Percentiles rank a stretch among this genome's conserved stretches.
phyloP scores from a whole-genome alignment of 176 grass and related monocot species.

The Juncus effusus region DNA sequence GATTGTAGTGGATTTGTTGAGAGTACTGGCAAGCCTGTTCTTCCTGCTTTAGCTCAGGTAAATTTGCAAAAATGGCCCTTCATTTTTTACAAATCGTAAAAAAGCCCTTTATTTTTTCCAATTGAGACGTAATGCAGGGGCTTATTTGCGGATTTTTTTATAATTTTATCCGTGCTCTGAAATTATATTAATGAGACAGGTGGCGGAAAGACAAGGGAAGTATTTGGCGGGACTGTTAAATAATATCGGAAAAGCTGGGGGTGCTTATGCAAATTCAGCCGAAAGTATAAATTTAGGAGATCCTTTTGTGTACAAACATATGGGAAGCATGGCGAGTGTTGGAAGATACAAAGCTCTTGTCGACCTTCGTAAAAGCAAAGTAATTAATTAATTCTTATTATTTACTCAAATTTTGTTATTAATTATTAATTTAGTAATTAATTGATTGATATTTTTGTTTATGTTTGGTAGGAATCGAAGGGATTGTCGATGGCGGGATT shows the following conservation, averaged over 20 bases:
- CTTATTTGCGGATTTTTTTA: neutral
- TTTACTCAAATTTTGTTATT: neutral
- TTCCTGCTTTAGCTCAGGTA: conserved; percentile 97
- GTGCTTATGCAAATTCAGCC: conserved; percentile 58
- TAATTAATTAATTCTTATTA: conserved; percentile 13
- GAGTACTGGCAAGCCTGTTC: conserved; percentile 67
- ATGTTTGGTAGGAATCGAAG: conserved; percentile 59
- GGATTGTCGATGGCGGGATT: conserved; percentile 91
- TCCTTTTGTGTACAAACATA: conserved; percentile 82
- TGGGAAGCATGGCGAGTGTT: conserved; percentile 92
- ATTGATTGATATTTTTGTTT: neutral
- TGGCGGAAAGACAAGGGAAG: conserved; percentile 86
- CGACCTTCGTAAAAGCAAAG: conserved; percentile 87
- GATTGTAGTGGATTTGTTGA: conserved; percentile 90
- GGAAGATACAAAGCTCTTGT: conserved; percentile 97
- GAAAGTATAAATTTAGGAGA: conserved; percentile 47
- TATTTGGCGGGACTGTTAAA: conserved; percentile 67
- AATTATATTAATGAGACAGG: conserved; percentile 34
- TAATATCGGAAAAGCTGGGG: conserved; percentile 51
- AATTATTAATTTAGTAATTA: conserved; percentile 7
- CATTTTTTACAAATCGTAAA: too few relatives aligned
- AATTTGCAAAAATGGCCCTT: too few relatives aligned
- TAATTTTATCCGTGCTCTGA: too few relatives aligned
- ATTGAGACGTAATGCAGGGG: too few relatives aligned
- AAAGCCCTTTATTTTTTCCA: too few relatives aligned